A percentile compares a stretch with the other conserved stretches of the same genome.
phyloP scores from a whole-genome alignment of 2,329 filamentous ascomycete genomes.

The Hawksworthiomyces lignivorus region DNA sequence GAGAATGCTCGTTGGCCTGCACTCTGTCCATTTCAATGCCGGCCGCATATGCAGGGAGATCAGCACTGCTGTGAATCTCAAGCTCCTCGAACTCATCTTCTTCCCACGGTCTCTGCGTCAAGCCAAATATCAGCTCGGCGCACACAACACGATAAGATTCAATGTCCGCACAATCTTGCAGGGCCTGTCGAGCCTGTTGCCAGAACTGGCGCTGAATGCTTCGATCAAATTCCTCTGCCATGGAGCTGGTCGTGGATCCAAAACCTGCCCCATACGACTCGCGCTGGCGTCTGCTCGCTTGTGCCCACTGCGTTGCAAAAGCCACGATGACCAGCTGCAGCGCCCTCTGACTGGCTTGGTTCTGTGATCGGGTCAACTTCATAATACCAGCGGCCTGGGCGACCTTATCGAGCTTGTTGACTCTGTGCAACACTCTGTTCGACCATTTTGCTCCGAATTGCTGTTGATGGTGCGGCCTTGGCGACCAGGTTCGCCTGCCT shows the following conservation, averaged over 20 bases:
- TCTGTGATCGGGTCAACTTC: constrained; percentile 31
- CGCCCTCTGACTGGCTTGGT: constrained; percentile 35
- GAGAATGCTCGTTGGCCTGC: background rate
- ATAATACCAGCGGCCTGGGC: constrained; percentile 32
- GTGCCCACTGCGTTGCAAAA: constrained; percentile 45
- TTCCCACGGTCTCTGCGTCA: constrained; percentile 27
- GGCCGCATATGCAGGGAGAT: no score
- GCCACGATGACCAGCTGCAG: constrained; percentile 43
- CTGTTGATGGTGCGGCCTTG: constrained; percentile 15
- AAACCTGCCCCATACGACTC: constrained; percentile 14
- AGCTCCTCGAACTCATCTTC: constrained; percentile 13
- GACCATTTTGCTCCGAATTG: constrained; percentile 35
- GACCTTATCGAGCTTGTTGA: constrained; percentile 38
- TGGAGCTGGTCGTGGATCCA: constrained; percentile 8
- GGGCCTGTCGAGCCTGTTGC: constrained; percentile 28
- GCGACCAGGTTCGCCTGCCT: constrained; percentile 17
- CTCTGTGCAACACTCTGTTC: constrained; percentile 42
- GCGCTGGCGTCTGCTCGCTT: constrained; percentile 24
- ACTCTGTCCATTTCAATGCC: no score
- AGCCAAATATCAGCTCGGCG: constrained; percentile 30
- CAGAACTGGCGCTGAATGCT: constrained; percentile 29
- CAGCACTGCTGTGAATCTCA: background rate
- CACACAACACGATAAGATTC: constrained; percentile 31
- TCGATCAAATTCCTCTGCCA: constrained; percentile 29
- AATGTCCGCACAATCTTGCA: constrained; percentile 27